Evolutionary conservation across 805 yeast species (phyloP), one percentile per base, ranked within the genome.

Genomic region (Suhomyces tanzawaensis): DNA sequence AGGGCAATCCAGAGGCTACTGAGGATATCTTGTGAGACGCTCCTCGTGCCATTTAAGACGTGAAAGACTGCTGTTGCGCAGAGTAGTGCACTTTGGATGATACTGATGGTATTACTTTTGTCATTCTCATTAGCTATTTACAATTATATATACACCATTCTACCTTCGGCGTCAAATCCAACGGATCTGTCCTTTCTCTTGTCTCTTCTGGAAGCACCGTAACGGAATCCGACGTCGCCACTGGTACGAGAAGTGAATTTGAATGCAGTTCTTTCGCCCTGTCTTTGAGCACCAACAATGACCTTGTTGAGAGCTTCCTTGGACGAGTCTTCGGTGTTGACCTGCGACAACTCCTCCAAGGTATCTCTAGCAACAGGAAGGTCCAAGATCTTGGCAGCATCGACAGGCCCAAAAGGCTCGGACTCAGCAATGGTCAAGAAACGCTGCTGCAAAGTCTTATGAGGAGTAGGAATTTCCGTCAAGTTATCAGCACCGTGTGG

Each of bases 341-440:
- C 79, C 49, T 78, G 74, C 9, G 86, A 72, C 45, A 90, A 72
- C 58, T 77, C 79, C 51, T 81, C 78, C 50, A 90, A 72, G 3
- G 93, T 85, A 25, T 72, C 79, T 33, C 79, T 76, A 19, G 98
- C 97, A n/a, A 96, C 95, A 58, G 86, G 90, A 47, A 91, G 72
- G 29, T 76, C 89, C 46, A 87, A 77, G 27, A 84, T 76, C 40
- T 79, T 70, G 34, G 99, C 96, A 11, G 99, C 97, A 57, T 93
- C 98, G 4, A 89, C 74, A 4, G 97, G 95, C 5, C 96, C 96
- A 58, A 91, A 90, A 7, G 96, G 95, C 66, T 89, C 95, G 19
- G 89, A 81, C 65, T 91, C 99, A 7, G 96, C 91, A 58, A 91
- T 82, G 9, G 95, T 84, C 57, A 87, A 64, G 69, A 90, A 90